Evolutionary conservation across 768 basidiomycete genomes (phyloP).

Genomic region (Mycena sanguinolenta): DNA sequence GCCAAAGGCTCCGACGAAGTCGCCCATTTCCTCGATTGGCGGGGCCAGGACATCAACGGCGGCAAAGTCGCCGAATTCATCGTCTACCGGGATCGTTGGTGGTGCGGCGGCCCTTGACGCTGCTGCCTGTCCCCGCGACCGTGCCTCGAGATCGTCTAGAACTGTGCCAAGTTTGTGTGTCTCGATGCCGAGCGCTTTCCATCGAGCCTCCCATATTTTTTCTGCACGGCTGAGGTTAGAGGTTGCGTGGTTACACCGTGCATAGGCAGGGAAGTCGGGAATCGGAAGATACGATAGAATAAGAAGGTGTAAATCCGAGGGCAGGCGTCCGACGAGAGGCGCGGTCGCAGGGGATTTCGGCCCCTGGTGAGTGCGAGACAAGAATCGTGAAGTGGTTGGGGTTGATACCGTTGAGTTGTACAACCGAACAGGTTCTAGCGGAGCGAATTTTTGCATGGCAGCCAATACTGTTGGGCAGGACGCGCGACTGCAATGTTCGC

Average conservation of each 20-base stretch:
- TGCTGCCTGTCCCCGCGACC: conserved; percentile 53
- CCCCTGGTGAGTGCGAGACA: conserved; percentile 40
- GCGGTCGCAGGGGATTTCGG: conserved; percentile 41
- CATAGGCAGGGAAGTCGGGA: conserved; percentile 84
- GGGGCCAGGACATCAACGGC: conserved; percentile 54
- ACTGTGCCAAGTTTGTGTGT: conserved; percentile 57
- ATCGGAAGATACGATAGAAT: conserved; percentile 83
- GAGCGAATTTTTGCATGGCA: conserved; percentile 87
- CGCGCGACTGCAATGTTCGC: background rate
- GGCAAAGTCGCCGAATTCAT: conserved; percentile 93
- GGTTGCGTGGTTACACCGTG: conserved; percentile 74
- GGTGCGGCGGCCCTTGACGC: conserved; percentile 61
- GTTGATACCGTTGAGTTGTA: conserved; percentile 53
- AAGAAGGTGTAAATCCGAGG: conserved; percentile 80
- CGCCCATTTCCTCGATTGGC: conserved; percentile 59
- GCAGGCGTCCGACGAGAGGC: conserved; percentile 80
- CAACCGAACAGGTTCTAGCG: conserved; percentile 81
- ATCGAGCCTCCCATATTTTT: conserved; percentile 81
- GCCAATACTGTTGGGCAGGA: background rate
- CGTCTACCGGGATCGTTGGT: conserved; percentile 77
- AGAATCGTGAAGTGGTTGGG: conserved; percentile 47
- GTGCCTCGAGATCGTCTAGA: conserved; percentile 72
- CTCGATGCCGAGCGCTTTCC: conserved; percentile 71
- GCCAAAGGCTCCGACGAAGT: conserved; percentile 58
- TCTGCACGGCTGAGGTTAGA: conserved; percentile 78